Evolutionary conservation across 1,284 basidiomycete species (phyloP), one percentile per base, ranked within the genome.

Genomic region (Rhizoctonia solani): DNA sequence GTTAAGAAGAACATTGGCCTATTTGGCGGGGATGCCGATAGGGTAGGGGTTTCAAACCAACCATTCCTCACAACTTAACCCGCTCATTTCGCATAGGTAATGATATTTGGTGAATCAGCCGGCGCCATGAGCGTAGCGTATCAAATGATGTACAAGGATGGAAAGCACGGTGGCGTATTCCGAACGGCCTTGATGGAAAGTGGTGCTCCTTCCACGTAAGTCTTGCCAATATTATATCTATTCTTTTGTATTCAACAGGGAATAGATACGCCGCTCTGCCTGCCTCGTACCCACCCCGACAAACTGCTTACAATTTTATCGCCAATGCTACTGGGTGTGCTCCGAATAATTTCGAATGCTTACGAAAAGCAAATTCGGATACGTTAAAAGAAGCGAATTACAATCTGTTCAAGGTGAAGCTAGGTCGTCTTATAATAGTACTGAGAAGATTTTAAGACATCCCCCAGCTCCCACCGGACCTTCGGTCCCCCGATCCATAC

Each of bases 11-110:
- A 82, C 69, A 79, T 82, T 58, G 71, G 72, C 39, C 72, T 73
- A 1, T 82, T 82, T 65, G 81, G 81, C 1, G 82, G 82, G 23
- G 77, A 82, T 70, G 71, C 73, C 9, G 63, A 69, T 34, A 77
- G 78, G 70, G 77, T 76, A 0, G 42, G 59, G n/a, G n/a, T 8
- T 39, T 23, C n/a, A 1, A 37, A 29, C 37, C 8, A 39, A 16
- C 16, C 8, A 39, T 8, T 8, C 37, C 8, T 39, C 8, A 8
- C 37, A 39, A 11, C 29, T 14, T 8, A 8, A 8, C 9, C 8
- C 16, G 16, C 44, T 23, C 58, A 9, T 66, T 56, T 14, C 56
- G 39, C 49, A 49, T 23, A 63, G 58, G 69, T 70, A 27, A 68
- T 55, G n/a, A 56, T 68, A 8, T 25, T 37, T 58, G 75, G 75